Percentiles rank a stretch among this genome's conserved stretches.
Evolutionary conservation across 2,329 filamentous ascomycete species (phyloP).

Genomic region (Pseudocercospora musae): DNA sequence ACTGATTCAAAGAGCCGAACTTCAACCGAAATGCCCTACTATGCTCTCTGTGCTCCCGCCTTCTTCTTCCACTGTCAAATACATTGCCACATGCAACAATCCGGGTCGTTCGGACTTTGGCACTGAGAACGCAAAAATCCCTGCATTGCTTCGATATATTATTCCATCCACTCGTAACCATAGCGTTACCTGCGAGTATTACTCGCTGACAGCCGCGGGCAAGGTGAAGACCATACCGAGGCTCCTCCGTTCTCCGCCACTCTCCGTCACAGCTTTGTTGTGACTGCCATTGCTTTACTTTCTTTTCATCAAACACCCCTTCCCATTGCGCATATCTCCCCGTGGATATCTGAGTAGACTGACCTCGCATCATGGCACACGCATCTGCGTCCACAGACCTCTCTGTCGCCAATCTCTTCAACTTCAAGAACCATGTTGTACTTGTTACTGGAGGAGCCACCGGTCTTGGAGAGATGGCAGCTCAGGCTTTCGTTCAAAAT

Average conservation of each 20-base stretch:
- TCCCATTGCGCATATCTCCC: not conserved
- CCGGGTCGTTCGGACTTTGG: not conserved
- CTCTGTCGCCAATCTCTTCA: conserved; percentile 33
- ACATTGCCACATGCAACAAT: not conserved
- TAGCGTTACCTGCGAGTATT: not conserved
- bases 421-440: conserved; percentile 39
- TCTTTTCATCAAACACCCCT: not conserved
- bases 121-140: not conserved
- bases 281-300: not conserved
- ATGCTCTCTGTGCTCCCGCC: too few species aligned
- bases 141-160: not conserved
- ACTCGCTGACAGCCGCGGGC: not conserved
- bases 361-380: conserved; percentile 29
- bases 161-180: not conserved
- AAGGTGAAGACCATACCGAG: not conserved
- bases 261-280: not conserved
- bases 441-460: conserved; percentile 47
- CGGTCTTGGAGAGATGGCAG: conserved; percentile 48
- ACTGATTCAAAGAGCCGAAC: not conserved
- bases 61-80: not conserved
- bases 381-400: conserved; percentile 31
- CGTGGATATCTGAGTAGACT: not conserved
- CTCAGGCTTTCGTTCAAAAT: conserved; percentile 48
- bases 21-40: not conserved
- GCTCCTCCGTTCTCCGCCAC: not conserved